A percentile compares a stretch with the other conserved stretches of the same genome.
phyloP scores from a whole-genome alignment of 1,139 yeast species.

The Yamadazyma membranifaciens region DNA sequence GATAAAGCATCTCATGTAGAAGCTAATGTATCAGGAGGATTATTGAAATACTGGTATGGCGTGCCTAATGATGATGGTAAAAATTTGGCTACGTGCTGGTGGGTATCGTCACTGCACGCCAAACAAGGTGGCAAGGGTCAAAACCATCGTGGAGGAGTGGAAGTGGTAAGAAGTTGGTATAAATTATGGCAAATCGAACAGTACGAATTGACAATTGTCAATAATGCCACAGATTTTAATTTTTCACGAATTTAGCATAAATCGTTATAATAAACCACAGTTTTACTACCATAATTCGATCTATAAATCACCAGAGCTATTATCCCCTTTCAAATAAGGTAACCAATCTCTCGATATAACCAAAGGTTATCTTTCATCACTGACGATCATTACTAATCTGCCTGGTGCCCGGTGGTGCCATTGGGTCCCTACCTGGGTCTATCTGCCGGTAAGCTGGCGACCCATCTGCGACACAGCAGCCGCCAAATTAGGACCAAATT shows the following conservation, averaged over 20 bases:
- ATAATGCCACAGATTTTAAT: slow-evolving; percentile 3
- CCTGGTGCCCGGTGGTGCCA: too few species aligned
- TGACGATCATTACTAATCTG: too few species aligned
- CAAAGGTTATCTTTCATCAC: too few species aligned
- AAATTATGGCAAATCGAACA: slow-evolving; percentile 32
- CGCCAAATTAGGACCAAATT: too few species aligned
- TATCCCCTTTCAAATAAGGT: too few species aligned
- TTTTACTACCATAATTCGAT: not conserved
- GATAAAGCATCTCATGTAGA: slow-evolving; percentile 29
- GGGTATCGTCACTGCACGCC: slow-evolving; percentile 25
- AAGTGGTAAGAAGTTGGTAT: slow-evolving; percentile 27
- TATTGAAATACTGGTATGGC: slow-evolving; percentile 34
- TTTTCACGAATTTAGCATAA: not conserved
- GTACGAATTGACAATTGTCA: slow-evolving; percentile 4
- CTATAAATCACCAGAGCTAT: too few species aligned
- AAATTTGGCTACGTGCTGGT: slow-evolving; percentile 37
- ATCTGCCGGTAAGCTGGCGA: too few species aligned
- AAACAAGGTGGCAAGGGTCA: slow-evolving; percentile 27
- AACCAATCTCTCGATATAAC: too few species aligned
- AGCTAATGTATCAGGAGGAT: slow-evolving; percentile 30
- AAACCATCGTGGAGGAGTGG: slow-evolving; percentile 28
- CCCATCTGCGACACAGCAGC: too few species aligned
- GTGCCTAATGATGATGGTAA: slow-evolving; percentile 27
- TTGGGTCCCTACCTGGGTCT: too few species aligned
- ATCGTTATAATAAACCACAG: not conserved